Evolutionary conservation across 345 rosid genomes (phyloP), one percentile per base, ranked within the genome.

Genomic region (Sonneratia alba): DNA sequence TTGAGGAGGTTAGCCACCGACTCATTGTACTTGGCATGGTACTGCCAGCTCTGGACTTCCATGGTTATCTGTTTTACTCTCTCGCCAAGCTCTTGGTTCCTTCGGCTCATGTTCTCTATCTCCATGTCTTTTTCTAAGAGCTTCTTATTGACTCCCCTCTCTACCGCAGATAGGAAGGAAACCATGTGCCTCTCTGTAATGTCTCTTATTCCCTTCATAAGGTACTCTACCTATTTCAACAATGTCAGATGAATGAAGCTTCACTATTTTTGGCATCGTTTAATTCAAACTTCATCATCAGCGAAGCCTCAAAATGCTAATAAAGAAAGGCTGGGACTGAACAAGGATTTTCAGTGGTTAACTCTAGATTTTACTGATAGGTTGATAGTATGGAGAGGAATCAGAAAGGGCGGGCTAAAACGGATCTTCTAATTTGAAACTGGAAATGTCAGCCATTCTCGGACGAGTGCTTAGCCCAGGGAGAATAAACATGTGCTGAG

Each of bases 11-110:
- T 83, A 68, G 85, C 90, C 36, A 92, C 78, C 2, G 92, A 88
- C 82, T 92, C 96, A 14, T 85, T 88, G 89, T 90, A 85, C 71
- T 88, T 88, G 6, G 96, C 90, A 71, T 83, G 85, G 73, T 82
- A 82, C 65, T 87, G 94, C 96, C 97, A 92, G 70, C 81, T 89
- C 75, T 92, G 92, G 40, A 91, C 87, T 84, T 92, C 96, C 13
- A 56, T 56, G 15, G 87, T 85, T 66, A 86, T 82, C 73, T 88
- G 92, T 76, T 84, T 88, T 80, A 90, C 87, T 73, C 75, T 81
- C 72, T 90, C 91, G 6, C 80, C 77, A 53, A 90, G 87, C 73
- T 92, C 96, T 61, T 75, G 80, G 79, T 90, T 90, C 79, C 82
- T 88, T 65, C 86, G 85, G 74, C 87, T 92, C 80, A 87, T 83